Conservation (phyloP, 225 moss, liverwort and hornwort species). For the Ulota crispa region DNA sequence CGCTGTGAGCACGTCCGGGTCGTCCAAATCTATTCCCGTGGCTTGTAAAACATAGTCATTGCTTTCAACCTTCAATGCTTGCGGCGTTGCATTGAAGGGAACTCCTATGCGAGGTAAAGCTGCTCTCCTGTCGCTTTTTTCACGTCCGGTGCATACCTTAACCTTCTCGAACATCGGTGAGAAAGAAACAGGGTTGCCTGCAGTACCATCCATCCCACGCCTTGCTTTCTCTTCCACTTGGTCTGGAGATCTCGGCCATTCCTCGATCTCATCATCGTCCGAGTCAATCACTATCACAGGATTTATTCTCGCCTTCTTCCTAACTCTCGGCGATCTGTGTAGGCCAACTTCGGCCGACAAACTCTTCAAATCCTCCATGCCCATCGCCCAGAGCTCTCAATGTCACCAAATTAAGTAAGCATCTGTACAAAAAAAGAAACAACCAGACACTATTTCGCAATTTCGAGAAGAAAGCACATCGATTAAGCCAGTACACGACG, state of each 20-base stretch:
- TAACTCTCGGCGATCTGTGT: not conserved
- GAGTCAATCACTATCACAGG: conserved; percentile 17
- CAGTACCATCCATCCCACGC: not conserved
- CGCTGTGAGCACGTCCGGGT: conserved; percentile 10
- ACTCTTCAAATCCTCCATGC: conserved; percentile 14
- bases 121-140: not conserved
- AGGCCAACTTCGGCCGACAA: not conserved
- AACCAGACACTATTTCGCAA: not conserved
- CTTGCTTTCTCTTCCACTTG: not conserved
- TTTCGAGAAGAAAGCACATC: not conserved
- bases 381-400: not conserved
- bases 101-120: not conserved
- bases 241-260: not conserved
- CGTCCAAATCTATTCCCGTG: conserved; percentile 4
- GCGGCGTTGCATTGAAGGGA: not conserved
- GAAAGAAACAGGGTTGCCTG: not conserved
- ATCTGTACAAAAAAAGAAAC: not conserved
- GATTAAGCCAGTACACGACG: not conserved
- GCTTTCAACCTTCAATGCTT: not conserved
- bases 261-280: conserved; percentile 23
- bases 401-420: not conserved
- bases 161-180: not conserved
- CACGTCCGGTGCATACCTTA: not conserved
- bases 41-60: not conserved
- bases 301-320: not conserved